Evolutionary conservation across 257 asterid genomes (phyloP), one percentile per base, ranked within the genome.

Genomic region (Lithospermum erythrorhizon): DNA sequence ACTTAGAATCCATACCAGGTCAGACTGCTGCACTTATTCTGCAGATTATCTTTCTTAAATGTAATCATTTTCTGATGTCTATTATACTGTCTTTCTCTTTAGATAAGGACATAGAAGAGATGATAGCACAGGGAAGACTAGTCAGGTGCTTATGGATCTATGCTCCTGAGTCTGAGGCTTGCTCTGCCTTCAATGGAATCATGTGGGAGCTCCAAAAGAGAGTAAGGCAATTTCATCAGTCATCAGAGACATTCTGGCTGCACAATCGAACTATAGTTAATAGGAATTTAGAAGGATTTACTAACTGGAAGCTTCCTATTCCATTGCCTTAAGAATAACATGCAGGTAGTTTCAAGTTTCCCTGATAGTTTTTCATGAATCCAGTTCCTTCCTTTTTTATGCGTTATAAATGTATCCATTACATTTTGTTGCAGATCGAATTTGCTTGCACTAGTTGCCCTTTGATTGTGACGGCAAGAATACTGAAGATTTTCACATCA

Each of bases 1-100:
- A 88, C 82, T 75, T 91, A 72, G 93, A 81, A 75, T 81, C 95
- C 29, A 88, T 91, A 67, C 87, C 97, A 68, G 97, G 98, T 91
- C 30, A 47, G 61, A 41, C 57, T 70, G 7, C 55, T 19, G 37
- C 47, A 61, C 54, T 45, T 21, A n/a, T 13, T 47, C 59, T 57
- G 25, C 63, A 48, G 7, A 37, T 59, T 61, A 37, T 37, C n/a
- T 6, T 66, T 53, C 19, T 5, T 15, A 54, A 0, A 64, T 14
- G 16, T 69, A 37, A 18, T 61, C 2, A 21, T 23, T 35, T 37
- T 0, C 14, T 37, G 49, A 23, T n/a, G 16, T 25, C 55, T 2
- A 37, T 59, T 51, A 58, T 55, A 52, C 59, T 55, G 11, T 53
- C 25, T 68, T 61, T 7, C 27, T 58, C 53, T 29, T 21, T 94